Base-by-base conservation (phyloP, 1,284 basidiomycete species). In the Trichosporon sp. region DNA sequence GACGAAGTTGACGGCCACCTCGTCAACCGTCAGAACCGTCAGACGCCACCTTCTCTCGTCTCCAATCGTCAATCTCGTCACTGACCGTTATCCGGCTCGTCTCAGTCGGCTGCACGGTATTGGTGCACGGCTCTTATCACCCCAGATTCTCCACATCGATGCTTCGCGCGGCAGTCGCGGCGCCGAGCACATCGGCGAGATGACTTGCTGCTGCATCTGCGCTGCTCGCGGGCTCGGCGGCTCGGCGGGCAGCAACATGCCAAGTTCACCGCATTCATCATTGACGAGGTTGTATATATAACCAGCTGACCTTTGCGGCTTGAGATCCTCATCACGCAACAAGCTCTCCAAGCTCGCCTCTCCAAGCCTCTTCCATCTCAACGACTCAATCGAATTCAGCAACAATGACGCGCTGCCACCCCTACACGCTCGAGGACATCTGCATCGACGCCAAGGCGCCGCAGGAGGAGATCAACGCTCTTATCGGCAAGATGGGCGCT, bases 391-490 rank as follows among this genome's bases (percentile, higher is more conserved):
- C 51, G 14, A 65, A 43, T 46, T 19, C 40, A 70, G 51, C 51
- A 54, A 54, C 54, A 11, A 73, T 46, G 21, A 70, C 66, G 21
- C 69, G 65, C 40, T 73, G 72, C 69, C 72, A 73, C 72, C 66
- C 66, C 46, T 73, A 73, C 72, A 70, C 64, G 1, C 70, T 73
- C 65, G 69, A 68, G 68, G 72, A 73, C 70, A 64, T 73, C 48
- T 70, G 69, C 72, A 73, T 73, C 59, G 65, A 67, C 48, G 72
- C 72, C 65, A 66, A 67, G 64, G 72, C 72, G 35, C 72, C 72
- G 1, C 72, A 73, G 72, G 72, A 35, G 32, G 72, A 73, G 68
- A 73, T 73, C 72, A 73, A 73, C 69, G 72, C 72, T 8, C 72
- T 73, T 14, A 73, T 73, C 65, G 72, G 56, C 67, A 73, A 73